phyloP scores from a whole-genome alignment of 2,329 filamentous ascomycete species.

The Diaporthe sp. region DNA sequence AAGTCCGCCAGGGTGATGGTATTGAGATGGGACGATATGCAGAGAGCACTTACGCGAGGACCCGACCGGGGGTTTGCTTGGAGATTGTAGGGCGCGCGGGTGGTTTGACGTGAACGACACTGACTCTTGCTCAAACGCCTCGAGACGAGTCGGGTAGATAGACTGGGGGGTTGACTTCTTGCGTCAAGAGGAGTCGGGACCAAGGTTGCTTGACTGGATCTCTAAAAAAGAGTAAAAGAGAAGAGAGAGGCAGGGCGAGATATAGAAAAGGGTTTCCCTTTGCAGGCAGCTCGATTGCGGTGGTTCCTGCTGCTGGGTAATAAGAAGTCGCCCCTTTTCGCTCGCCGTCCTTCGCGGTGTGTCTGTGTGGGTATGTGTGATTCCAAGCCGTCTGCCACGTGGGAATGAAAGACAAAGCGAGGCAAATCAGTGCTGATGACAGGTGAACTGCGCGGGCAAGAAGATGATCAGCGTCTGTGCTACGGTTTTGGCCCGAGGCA shows the following conservation, averaged over 20 bases:
- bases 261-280: background rate
- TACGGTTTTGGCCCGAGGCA: background rate
- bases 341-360: slow-evolving; percentile 6
- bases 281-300: background rate
- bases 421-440: background rate
- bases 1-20: slow-evolving; percentile 22
- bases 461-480: slow-evolving; percentile 23
- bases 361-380: background rate
- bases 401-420: slow-evolving; percentile 11
- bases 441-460: background rate
- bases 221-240: background rate
- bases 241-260: background rate
- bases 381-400: slow-evolving; percentile 15
- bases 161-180: background rate
- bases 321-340: slow-evolving; percentile 3
- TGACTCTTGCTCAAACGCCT: slow-evolving; percentile 27
- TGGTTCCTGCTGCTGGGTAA: slow-evolving; percentile 4
- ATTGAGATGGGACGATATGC: slow-evolving; percentile 3
- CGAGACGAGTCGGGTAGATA: slow-evolving; percentile 3
- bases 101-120: slow-evolving; percentile 26
- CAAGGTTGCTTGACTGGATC: background rate
- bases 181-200: slow-evolving; percentile 9
- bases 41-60: background rate
- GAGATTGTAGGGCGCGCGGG: slow-evolving; percentile 4
- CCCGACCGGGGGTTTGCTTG: slow-evolving; percentile 24